These are phyloP conservation scores for Yarrowia yakushimensis DNA, from an alignment of 805 yeast species.

Conservation along the genomic window DNA sequence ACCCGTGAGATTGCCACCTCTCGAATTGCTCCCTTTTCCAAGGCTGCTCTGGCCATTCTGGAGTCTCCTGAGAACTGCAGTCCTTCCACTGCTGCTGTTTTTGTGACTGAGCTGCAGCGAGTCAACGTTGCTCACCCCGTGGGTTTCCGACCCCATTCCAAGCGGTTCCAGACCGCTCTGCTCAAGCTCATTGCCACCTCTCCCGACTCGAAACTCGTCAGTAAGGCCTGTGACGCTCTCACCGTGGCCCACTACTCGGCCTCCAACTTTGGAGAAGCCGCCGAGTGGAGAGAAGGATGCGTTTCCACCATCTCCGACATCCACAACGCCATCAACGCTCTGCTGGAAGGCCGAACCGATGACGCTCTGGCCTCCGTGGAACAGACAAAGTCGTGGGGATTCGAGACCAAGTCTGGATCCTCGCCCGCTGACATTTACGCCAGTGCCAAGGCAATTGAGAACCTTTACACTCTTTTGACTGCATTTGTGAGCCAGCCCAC, in stretches of 20 bases:
- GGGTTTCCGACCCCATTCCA: constrained; percentile 75
- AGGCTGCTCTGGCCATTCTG: constrained; percentile 47
- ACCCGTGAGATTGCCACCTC: constrained; percentile 84
- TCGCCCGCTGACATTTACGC: constrained; percentile 1
- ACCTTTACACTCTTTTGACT: constrained; percentile 38
- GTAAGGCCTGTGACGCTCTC: constrained; percentile 46
- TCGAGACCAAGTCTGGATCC: neutral
- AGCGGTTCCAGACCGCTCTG: constrained; percentile 53
- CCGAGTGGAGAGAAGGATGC: constrained; percentile 50
- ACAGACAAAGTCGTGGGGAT: constrained; percentile 6
- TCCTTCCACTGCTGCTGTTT: constrained; percentile 38
- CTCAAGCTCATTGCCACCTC: constrained; percentile 36
- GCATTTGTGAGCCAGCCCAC: constrained; percentile 52
- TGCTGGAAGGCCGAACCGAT: constrained; percentile 27
- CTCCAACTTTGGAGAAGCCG: constrained; percentile 48
- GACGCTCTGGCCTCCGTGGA: neutral
- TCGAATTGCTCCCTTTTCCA: constrained; percentile 59
- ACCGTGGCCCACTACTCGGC: constrained; percentile 58
- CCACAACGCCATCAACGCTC: constrained; percentile 24
- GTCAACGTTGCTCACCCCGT: constrained; percentile 58
- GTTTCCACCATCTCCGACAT: constrained; percentile 38
- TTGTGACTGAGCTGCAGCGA: constrained; percentile 43
- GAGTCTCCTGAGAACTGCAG: constrained; percentile 42
- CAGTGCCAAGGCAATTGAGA: constrained; percentile 4
- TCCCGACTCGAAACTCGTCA: constrained; percentile 42